Evolutionary conservation across 129 eudicot genomes (phyloP).

Genomic region (Cynara cardunculus): DNA sequence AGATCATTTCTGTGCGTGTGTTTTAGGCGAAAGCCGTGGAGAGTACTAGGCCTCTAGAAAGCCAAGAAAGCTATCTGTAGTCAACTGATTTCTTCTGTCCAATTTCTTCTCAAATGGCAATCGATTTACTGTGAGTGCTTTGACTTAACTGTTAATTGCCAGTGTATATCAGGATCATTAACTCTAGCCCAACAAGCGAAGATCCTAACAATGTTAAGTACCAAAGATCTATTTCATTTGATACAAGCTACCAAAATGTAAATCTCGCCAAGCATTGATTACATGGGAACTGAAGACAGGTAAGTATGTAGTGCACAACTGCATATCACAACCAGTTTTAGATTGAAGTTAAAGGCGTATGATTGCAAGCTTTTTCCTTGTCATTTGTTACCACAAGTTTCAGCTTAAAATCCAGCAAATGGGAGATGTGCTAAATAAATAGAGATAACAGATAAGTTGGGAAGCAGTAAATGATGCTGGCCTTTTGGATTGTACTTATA

Average conservation of each 20-base stretch:
- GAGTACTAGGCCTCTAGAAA: neutral
- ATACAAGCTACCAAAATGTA: too few species aligned
- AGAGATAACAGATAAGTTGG: neutral
- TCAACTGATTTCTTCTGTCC: neutral
- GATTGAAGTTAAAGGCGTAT: neutral
- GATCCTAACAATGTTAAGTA: too few species aligned
- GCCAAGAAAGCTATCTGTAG: neutral
- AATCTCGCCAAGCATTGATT: too few species aligned
- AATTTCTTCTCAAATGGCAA: too few species aligned
- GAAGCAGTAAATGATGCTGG: neutral
- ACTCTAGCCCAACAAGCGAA: too few species aligned
- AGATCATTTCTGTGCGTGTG: neutral
- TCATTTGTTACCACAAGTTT: neutral
- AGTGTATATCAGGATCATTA: neutral
- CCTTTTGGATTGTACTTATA: neutral
- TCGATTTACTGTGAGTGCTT: too few species aligned
- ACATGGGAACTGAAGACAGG: too few species aligned
- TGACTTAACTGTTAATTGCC: too few species aligned
- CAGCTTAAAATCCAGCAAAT: neutral
- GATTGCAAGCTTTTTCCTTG: neutral
- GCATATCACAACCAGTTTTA: too few species aligned
- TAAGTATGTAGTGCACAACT: too few species aligned
- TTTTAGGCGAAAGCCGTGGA: neutral
- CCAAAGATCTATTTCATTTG: too few species aligned
- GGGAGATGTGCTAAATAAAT: neutral